These are phyloP conservation scores for Aspergillus chevalieri DNA, from an alignment of 2,329 filamentous ascomycete species.

Conservation along the genomic window DNA sequence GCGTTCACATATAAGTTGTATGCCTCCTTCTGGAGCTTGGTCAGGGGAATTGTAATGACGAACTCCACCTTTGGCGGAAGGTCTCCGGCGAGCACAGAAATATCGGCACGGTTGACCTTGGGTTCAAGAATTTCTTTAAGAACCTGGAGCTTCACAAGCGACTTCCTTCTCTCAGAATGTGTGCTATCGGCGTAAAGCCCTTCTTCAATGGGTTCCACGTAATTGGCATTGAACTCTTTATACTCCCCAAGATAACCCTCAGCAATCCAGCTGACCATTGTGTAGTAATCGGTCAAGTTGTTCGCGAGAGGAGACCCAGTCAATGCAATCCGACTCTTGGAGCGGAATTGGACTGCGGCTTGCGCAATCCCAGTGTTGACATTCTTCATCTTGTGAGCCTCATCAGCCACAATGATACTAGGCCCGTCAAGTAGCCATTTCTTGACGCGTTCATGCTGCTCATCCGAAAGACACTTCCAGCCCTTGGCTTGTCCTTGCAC, in stretches of 20 bases:
- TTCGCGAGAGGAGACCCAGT: conserved; percentile 85
- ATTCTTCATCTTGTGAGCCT: conserved; percentile 77
- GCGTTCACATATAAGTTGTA: conserved; percentile 53
- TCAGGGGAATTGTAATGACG: conserved; percentile 67
- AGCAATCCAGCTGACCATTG: conserved; percentile 84
- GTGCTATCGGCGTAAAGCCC: conserved; percentile 65
- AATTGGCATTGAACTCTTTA: conserved; percentile 64
- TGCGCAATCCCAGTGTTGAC: conserved; percentile 46
- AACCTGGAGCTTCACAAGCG: conserved; percentile 61
- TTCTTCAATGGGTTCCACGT: conserved; percentile 63
- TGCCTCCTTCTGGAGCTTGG: conserved; percentile 55
- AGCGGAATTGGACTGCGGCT: conserved; percentile 55
- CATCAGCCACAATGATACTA: conserved; percentile 74
- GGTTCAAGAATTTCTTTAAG: conserved; percentile 67
- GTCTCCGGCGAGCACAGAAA: conserved; percentile 58
- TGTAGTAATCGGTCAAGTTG: conserved; percentile 73
- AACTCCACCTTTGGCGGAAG: conserved; percentile 76
- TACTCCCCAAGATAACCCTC: conserved; percentile 67
- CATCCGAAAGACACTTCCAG: conserved; percentile 23
- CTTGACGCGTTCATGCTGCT: conserved; percentile 35
- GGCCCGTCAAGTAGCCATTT: conserved; percentile 54
- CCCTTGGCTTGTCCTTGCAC: not conserved
- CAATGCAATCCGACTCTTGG: conserved; percentile 69
- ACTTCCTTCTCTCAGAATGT: conserved; percentile 48
- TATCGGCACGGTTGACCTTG: conserved; percentile 71